phyloP scores from a whole-genome alignment of 1,139 yeast species.

The Zygosaccharomyces pseudobailii region DNA sequence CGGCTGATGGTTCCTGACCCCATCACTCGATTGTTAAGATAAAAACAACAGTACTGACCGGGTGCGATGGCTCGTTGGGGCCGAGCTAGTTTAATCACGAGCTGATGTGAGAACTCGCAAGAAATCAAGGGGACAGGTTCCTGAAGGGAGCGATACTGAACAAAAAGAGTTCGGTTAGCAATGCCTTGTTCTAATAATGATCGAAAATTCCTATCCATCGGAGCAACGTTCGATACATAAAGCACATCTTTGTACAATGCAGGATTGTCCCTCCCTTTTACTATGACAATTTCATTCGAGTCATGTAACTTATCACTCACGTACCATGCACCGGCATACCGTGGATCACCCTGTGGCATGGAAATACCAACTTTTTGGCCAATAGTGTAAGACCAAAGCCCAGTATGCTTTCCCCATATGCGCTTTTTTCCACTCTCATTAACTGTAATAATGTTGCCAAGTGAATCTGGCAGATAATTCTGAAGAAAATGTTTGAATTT shows the following conservation, averaged over 20 bases:
- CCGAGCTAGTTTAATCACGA: conserved; percentile 35
- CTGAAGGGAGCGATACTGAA: conserved; percentile 73
- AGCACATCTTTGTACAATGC: conserved; percentile 48
- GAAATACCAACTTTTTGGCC: conserved; percentile 80
- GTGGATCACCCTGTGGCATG: conserved; percentile 83
- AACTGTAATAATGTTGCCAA: conserved; percentile 72
- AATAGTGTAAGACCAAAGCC: conserved; percentile 90
- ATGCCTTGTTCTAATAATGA: conserved; percentile 18
- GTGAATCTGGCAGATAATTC: conserved; percentile 66
- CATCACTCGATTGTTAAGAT: conserved; percentile 58
- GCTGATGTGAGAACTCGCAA: conserved; percentile 14
- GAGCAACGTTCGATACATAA: conserved; percentile 33
- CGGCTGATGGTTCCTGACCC: conserved; percentile 64
- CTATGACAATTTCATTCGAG: conserved; percentile 73
- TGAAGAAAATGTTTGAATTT: conserved; percentile 69
- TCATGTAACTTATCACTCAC: conserved; percentile 63
- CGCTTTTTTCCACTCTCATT: conserved; percentile 46
- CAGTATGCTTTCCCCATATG: conserved; percentile 77
- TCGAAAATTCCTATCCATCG: conserved; percentile 11
- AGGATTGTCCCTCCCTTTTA: conserved; percentile 61
- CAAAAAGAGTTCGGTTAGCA: conserved; percentile 32
- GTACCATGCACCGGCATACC: conserved; percentile 77
- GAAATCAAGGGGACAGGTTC: conserved; percentile 39
- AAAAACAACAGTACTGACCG: conserved; percentile 80
- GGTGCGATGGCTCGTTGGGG: conserved; percentile 76